Percentiles rank a stretch among this genome's conserved stretches.
Conservation (phyloP, 306 rosid species). For the Prosopis cineraria region DNA sequence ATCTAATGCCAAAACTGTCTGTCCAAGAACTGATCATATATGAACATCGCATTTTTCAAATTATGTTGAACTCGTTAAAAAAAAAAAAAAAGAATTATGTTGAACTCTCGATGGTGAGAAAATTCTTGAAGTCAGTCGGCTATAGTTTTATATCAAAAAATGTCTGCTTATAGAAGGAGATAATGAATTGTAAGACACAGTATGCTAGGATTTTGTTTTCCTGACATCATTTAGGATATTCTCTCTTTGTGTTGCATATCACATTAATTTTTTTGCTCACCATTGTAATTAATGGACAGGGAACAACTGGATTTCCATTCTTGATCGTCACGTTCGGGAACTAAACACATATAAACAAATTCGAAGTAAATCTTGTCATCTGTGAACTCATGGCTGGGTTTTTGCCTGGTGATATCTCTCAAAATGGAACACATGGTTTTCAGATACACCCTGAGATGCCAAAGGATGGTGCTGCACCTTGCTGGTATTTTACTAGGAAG, state of each 20-base stretch:
- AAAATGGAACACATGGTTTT: conserved; percentile 43
- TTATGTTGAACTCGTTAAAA: neutral
- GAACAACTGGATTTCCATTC: conserved; percentile 19
- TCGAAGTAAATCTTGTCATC: conserved; percentile 27
- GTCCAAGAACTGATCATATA: neutral
- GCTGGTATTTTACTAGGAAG: conserved; percentile 86
- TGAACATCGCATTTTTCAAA: conserved; percentile 8
- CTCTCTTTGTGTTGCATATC: neutral
- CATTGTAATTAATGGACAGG: conserved; percentile 40
- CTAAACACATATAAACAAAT: conserved; percentile 20
- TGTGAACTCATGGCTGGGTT: conserved; percentile 44
- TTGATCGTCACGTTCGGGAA: neutral
- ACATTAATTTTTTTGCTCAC: conserved; percentile 29
- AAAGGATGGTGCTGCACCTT: conserved; percentile 48
- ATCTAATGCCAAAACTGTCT: neutral
- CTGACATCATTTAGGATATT: neutral
- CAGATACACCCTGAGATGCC: conserved; percentile 38
- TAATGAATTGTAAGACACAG: neutral
- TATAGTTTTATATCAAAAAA: neutral
- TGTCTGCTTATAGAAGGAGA: neutral
- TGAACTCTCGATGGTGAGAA: conserved; percentile 1
- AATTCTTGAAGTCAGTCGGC: neutral
- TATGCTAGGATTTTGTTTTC: neutral
- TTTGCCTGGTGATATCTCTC: conserved; percentile 47
- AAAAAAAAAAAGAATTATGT: too few species aligned